Evolutionary conservation across 176 grass and related monocot species (phyloP).

Genomic region (Oryza australiensis): DNA sequence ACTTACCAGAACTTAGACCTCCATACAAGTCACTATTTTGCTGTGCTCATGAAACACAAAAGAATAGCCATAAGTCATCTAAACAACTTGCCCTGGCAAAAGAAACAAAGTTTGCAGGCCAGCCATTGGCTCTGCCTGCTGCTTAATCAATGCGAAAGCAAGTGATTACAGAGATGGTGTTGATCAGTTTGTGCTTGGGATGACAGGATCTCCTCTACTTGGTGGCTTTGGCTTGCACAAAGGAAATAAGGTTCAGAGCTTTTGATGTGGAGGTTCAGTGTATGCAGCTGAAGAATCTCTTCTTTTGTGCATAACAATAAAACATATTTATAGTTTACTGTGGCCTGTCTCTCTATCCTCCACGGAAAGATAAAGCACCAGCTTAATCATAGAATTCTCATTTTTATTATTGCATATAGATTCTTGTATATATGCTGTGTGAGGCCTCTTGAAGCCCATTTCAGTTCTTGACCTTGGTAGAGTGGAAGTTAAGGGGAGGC

Average conservation of each 20-base stretch:
- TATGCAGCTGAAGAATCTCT: constrained; percentile 37
- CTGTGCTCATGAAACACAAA: background rate
- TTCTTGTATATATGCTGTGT: constrained; percentile 15
- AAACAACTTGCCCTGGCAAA: constrained; percentile 10
- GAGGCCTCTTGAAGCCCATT: constrained; percentile 19
- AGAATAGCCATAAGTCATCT: background rate
- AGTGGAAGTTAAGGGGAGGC: constrained; percentile 16
- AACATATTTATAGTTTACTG: constrained; percentile 47
- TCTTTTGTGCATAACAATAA: constrained; percentile 48
- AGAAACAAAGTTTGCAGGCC: constrained; percentile 28
- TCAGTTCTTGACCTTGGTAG: constrained; percentile 24
- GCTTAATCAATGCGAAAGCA: background rate
- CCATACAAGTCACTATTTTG: constrained; percentile 32
- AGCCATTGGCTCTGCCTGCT: background rate
- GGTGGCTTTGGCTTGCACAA: constrained; percentile 30
- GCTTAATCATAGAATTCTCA: constrained; percentile 49
- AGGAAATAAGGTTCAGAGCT: constrained; percentile 15
- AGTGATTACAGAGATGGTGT: constrained; percentile 6
- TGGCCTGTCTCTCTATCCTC: constrained; percentile 23
- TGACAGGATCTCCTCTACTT: constrained; percentile 49
- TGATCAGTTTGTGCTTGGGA: constrained; percentile 27
- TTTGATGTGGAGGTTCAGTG: constrained; percentile 42
- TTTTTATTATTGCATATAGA: constrained; percentile 7
- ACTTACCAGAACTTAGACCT: constrained; percentile 16
- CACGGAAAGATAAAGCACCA: constrained; percentile 23